These are phyloP conservation scores for Trichaptum fuscoviolaceum DNA, from an alignment of 768 basidiomycete genomes.

Conservation along the genomic window DNA sequence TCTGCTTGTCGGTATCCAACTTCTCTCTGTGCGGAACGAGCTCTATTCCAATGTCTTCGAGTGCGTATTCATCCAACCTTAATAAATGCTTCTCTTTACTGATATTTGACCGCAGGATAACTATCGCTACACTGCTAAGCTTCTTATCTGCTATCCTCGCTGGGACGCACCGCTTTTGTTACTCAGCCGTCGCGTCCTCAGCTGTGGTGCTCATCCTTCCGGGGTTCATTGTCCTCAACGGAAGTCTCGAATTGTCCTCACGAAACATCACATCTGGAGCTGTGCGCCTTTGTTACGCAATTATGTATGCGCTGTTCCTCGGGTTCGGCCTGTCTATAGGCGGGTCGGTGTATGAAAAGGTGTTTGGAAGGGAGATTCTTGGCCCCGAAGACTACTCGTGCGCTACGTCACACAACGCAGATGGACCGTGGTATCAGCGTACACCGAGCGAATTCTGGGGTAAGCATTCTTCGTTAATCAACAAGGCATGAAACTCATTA, in stretches of 20 bases:
- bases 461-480: constrained; percentile 24
- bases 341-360: constrained; percentile 56
- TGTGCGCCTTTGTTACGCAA: constrained; percentile 73
- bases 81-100: background rate
- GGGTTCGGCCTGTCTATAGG: constrained; percentile 84
- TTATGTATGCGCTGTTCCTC: constrained; percentile 73
- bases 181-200: constrained; percentile 71
- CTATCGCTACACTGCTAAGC: constrained; percentile 71
- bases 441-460: constrained; percentile 74
- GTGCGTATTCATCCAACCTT: constrained; percentile 28
- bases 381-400: constrained; percentile 62
- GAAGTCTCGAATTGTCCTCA: constrained; percentile 72
- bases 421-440: constrained; percentile 67
- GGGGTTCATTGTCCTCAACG: constrained; percentile 68
- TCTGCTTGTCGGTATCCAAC: constrained; percentile 67
- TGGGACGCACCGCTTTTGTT: constrained; percentile 66
- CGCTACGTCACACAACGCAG: constrained; percentile 43
- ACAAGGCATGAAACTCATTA: background rate
- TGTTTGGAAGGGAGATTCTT: constrained; percentile 41
- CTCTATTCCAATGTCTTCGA: constrained; percentile 79
- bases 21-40: constrained; percentile 67
- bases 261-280: constrained; percentile 82
- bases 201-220: constrained; percentile 79
- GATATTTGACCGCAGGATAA: constrained; percentile 45
- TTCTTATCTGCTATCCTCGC: constrained; percentile 76